Evolutionary conservation across 352 stramenopile genomes (phyloP), one percentile per base, ranked within the genome.

Genomic region (Achlya hypogyna): DNA sequence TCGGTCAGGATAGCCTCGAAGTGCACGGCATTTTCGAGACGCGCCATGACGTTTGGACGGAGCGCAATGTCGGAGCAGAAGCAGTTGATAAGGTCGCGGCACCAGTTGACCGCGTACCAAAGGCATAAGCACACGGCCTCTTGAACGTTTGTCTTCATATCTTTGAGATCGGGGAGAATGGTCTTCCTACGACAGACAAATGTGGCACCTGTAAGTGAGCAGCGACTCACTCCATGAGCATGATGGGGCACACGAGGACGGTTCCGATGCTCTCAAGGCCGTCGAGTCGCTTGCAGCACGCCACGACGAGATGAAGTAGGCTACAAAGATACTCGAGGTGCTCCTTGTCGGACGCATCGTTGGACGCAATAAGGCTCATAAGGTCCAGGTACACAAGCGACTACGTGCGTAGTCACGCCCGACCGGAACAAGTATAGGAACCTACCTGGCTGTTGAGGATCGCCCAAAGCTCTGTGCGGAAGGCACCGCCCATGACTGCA

Each of bases 91-190:
- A 88, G 72, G 23, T 77, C 71, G 47, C 80, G 78, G n/a, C 83
- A 75, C 80, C 80, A 88, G 28, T 87, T 86, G 43, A 87, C 69
- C 5, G 77, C 66, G 53, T 86, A 71, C 80, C 80, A 88, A 10
- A 88, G 60, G 9, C 70, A 72, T 6, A 59, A 65, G 54, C 78
- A 87, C 5, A 88, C 58, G 0, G 69, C 73, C 56, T 80, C 74
- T 34, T 86, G 79, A 12, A 58, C 69, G 8, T 49, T 42, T 2
- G 67, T 51, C 49, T 81, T 73, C 16, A 86, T 58, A 2, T 63
- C 74, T 1, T 67, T 72, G 20, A 86, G 49, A 28, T 87, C 78
- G 51, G 81, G 58, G 3, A 87, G 35, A 12, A 82, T 71, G 0
- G 74, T 77, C 53, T 71, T 65, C 49, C 78, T 87, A 51, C 27